Evolutionary conservation across 2,329 filamentous ascomycete species (phyloP), one percentile per base, ranked within the genome.

Genomic region (Neospermospora avenae): DNA sequence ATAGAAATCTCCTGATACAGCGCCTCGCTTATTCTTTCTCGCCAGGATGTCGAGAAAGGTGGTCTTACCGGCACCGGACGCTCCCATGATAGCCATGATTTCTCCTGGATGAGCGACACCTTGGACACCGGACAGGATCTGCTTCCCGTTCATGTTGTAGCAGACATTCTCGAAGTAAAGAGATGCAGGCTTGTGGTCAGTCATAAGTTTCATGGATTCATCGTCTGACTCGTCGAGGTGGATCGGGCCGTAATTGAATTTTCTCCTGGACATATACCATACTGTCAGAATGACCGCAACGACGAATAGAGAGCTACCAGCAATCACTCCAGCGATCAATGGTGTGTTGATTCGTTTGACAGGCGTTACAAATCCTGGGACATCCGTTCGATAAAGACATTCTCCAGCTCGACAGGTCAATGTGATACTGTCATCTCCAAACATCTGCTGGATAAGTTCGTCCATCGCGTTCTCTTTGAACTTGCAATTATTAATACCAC

Each of bases 281-380:
- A 92, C 85, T 1, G 85, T 71, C 16, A 98, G 77, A 51, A 97
- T 90, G 54, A 93, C 84, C 1, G 86, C 90, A n/a, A 96, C 91
- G 13, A 99, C 81, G 70, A 97, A 96, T 0, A 99, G 80, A 0
- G 89, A 89, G 70, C 86, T 90, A 6, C 85, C 88, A 24, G 92
- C 93, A 69, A 99, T 98, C 49, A 97, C 90, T 14, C 90, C 89
- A 11, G 96, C 93, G 67, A 99, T 99, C 52, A 99, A 81, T 3
- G 93, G 95, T 0, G 93, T 98, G 74, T 99, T 99, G 77, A 99
- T 98, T 72, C 88, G 88, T 77, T 97, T 96, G 62, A 97, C 83
- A 0, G 93, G 92, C 20, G 89, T 84, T 67, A 89, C 82, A 71
- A 96, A 99, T 18, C 96, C 95, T 16, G 95, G 95, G 6, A 98